Percentiles rank a stretch among this genome's conserved stretches.
These are phyloP conservation scores for Syzygium oleosum DNA, from an alignment of 345 rosid species.

Conservation along the genomic window DNA sequence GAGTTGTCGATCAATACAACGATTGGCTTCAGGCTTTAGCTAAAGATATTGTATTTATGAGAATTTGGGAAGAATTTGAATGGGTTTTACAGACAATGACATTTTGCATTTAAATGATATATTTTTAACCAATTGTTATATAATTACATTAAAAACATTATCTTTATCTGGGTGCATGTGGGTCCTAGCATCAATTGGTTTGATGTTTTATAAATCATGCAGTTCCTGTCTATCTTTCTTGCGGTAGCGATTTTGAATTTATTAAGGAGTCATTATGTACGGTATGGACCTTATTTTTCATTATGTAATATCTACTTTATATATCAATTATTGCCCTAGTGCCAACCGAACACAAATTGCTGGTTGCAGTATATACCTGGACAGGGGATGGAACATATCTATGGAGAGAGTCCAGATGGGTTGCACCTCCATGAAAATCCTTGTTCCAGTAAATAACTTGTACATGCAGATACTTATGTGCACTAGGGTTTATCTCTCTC, in stretches of 20 bases:
- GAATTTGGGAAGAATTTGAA: neutral
- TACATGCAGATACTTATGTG: neutral
- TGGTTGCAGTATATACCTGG: neutral
- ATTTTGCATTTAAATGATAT: neutral
- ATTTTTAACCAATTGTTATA: neutral
- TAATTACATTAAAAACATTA: neutral
- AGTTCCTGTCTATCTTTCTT: neutral
- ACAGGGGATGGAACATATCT: neutral
- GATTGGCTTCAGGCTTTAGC: neutral
- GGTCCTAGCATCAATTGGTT: neutral
- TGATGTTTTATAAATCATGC: neutral
- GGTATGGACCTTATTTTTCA: neutral
- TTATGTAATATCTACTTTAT: too few relatives aligned
- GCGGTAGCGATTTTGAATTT: neutral
- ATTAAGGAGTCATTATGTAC: neutral
- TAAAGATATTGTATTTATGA: neutral
- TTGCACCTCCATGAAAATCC: neutral
- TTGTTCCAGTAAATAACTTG: neutral
- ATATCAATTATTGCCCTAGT: too few relatives aligned
- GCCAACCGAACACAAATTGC: neutral
- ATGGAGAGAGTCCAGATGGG: neutral
- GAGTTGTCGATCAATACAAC: neutral
- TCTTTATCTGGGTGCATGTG: neutral
- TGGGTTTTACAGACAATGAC: neutral
- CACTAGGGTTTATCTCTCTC: neutral